Base-by-base conservation (phyloP, 768 basidiomycete genomes). In the Suillus placidus region DNA sequence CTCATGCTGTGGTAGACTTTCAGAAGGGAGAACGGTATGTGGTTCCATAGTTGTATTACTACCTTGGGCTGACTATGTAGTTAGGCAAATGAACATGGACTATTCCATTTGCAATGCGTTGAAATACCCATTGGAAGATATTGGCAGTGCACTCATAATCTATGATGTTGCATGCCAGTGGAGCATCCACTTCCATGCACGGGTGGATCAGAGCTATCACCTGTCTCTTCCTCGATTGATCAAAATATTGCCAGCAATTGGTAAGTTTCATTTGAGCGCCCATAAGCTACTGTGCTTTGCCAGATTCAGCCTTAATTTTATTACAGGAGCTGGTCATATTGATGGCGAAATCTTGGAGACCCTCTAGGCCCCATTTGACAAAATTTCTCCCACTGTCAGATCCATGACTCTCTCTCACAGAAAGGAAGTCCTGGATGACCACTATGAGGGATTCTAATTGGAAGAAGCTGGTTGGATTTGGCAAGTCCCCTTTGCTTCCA, bases 331-430 rank as follows among this genome's bases (percentile, higher is more conserved):
- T 0, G 75, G 76, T 0, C 67, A 76, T 8, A 47, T 77, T 0
- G 75, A 78, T 56, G 76, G 78, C 0, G 74, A 80, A 47, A 77
- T 80, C 4, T 38, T 81, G 9, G 79, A 80, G 45, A 77, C 75
- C 0, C 54, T 80, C 0, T 81, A 78, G 79, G 63, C 72, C 0
- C 35, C 65, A 0, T 63, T 80, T 0, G 18, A 80, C 47, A 66
- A 72, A 1, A 69, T 76, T 0, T 73, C 74, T 0, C 37, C 69
- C 0, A 73, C 69, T 10, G 71, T 72, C 0, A 51, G 73, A 0
- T 69, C 68, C 0, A 77, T 78, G 65, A 63, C 71, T 0, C 18
- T 64, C 3, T 70, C 72, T 0, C 76, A 78, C 20, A 12, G 71
- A 0, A 62, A 71, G 3, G 78, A 81, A 61, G 49, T 74, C 52